phyloP scores from a whole-genome alignment of 805 yeast genomes.

The Ogataea sp. region DNA sequence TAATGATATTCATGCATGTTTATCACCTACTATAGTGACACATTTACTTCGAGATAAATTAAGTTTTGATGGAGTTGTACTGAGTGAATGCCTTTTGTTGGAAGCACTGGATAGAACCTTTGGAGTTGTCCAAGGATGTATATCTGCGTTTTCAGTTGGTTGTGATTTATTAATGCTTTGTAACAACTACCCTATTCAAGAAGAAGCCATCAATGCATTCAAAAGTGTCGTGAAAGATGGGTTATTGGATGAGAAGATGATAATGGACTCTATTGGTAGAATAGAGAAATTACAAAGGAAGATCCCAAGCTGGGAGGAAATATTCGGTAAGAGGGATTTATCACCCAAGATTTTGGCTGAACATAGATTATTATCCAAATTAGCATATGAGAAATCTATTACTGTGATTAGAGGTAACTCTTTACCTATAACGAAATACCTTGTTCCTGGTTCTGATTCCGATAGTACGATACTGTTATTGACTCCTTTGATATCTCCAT shows the following conservation, averaged over 20 bases:
- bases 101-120: constrained; percentile 53
- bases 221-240: constrained; percentile 16
- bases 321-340: constrained; percentile 24
- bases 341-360: constrained; percentile 25
- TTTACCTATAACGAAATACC: constrained; percentile 33
- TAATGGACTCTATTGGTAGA: constrained; percentile 28
- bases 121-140: constrained; percentile 59
- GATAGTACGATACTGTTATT: constrained; percentile 15
- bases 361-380: constrained; percentile 31
- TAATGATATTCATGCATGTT: constrained; percentile 49
- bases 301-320: constrained; percentile 34
- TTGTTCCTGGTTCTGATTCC: constrained; percentile 16
- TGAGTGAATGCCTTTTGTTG: constrained; percentile 55
- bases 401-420: constrained; percentile 42
- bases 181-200: constrained; percentile 43
- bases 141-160: constrained; percentile 47
- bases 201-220: constrained; percentile 42
- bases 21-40: constrained; percentile 38
- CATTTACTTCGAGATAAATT: constrained; percentile 38
- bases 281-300: constrained; percentile 31
- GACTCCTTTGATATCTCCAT: constrained; percentile 23
- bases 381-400: constrained; percentile 39
- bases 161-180: constrained; percentile 59
- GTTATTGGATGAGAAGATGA: constrained; percentile 27
- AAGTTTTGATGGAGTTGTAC: constrained; percentile 45